Evolutionary conservation across 1,284 basidiomycete species (phyloP).

Genomic region (Trametes versicolor): DNA sequence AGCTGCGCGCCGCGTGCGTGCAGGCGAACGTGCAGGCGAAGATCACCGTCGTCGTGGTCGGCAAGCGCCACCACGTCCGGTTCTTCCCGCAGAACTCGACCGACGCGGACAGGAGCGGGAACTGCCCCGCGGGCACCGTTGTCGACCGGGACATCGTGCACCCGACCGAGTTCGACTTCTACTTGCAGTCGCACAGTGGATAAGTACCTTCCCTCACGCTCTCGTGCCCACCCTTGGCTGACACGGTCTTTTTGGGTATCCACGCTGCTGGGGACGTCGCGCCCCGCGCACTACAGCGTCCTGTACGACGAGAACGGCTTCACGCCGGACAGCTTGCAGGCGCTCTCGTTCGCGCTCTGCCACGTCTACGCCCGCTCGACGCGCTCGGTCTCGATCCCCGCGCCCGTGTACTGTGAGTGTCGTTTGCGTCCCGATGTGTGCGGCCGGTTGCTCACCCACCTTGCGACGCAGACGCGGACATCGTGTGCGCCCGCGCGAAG

Average conservation of each 20-base stretch:
- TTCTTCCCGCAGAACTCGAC: conserved; percentile 69
- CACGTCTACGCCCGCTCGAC: conserved; percentile 87
- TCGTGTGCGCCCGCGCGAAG: conserved; percentile 83
- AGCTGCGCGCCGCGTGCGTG: conserved; percentile 66
- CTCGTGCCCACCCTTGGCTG: conserved; percentile 13
- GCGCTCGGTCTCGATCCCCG: conserved; percentile 85
- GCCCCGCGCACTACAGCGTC: conserved; percentile 74
- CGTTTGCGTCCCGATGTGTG: not conserved
- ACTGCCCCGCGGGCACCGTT: conserved; percentile 80
- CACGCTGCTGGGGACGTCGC: conserved; percentile 57
- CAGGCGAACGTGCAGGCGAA: conserved; percentile 65
- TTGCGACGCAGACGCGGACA: conserved; percentile 76
- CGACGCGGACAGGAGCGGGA: conserved; percentile 72
- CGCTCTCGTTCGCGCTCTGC: conserved; percentile 78
- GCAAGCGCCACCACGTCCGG: conserved; percentile 80
- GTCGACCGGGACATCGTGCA: conserved; percentile 77
- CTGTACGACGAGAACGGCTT: conserved; percentile 66
- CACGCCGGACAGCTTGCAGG: conserved; percentile 74
- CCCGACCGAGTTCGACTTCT: conserved; percentile 84
- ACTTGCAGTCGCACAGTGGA: conserved; percentile 80
- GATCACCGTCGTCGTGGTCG: conserved; percentile 80
- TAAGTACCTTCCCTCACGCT: conserved; percentile 28
- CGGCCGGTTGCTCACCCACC: conserved; percentile 6
- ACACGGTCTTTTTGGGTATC: conserved; percentile 28
- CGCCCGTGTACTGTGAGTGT: conserved; percentile 81